phyloP scores from a whole-genome alignment of 345 rosid species.

The Stellera chamaejasme region DNA sequence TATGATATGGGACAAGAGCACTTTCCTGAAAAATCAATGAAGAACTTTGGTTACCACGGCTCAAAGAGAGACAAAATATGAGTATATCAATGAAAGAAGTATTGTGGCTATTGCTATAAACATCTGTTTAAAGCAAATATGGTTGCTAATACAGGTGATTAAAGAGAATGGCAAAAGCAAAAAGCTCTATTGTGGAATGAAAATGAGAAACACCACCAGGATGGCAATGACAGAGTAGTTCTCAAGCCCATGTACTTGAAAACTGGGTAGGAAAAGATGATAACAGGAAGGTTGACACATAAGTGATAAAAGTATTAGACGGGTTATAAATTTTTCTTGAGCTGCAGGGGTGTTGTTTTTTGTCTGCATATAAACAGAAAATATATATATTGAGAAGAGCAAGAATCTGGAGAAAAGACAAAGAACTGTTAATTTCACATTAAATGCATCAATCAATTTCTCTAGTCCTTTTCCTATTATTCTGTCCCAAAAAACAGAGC shows the following conservation, averaged over 20 bases:
- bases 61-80: not conserved
- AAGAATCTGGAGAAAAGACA: not conserved
- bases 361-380: conserved; percentile 40
- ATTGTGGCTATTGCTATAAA: not conserved
- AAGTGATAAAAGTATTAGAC: conserved; percentile 71
- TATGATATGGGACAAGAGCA: conserved; percentile 54
- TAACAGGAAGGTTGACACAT: conserved; percentile 82
- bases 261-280: conserved; percentile 82
- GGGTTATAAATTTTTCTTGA: conserved; percentile 87
- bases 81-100: not conserved
- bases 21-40: conserved; percentile 56
- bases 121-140: not conserved
- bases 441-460: not conserved
- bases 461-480: no score
- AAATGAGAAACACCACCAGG: conserved; percentile 99
- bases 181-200: conserved; percentile 51
- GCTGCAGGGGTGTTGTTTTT: conserved; percentile 80
- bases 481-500: not conserved
- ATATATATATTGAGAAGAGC: no score
- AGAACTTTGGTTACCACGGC: conserved; percentile 8
- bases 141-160: conserved; percentile 16
- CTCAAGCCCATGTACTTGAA: conserved; percentile 94
- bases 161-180: conserved; percentile 14
- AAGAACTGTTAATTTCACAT: not conserved
- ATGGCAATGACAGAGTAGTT: conserved; percentile 88